These are phyloP conservation scores for Beauveria varroae DNA, from an alignment of 2,329 filamentous ascomycete genomes.

Conservation along the genomic window DNA sequence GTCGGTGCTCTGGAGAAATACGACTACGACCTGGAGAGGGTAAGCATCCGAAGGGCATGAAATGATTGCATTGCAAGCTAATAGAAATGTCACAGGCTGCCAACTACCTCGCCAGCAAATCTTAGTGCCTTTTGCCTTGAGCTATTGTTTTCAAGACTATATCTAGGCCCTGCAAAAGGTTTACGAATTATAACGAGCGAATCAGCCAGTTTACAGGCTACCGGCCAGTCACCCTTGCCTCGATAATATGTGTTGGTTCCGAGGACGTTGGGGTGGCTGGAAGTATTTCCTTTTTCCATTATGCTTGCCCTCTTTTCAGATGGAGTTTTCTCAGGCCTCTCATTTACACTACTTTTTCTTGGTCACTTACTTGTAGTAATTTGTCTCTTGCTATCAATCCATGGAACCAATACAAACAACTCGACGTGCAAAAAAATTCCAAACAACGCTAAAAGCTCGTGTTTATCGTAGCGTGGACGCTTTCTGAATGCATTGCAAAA, in stretches of 20 bases:
- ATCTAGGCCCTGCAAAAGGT: background rate
- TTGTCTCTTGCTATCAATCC: background rate
- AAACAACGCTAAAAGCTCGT: background rate
- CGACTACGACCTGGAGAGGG: conserved; percentile 93
- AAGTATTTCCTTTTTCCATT: background rate
- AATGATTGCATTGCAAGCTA: background rate
- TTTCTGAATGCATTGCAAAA: background rate
- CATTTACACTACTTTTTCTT: background rate
- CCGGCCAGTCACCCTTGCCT: background rate
- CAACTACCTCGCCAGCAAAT: conserved; percentile 49
- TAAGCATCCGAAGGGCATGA: conserved; percentile 32
- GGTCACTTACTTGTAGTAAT: conserved; percentile 1
- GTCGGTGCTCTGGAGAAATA: conserved; percentile 82
- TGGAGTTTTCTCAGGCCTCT: conserved; percentile 3
- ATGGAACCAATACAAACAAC: background rate
- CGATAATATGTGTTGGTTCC: background rate
- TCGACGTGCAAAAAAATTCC: background rate
- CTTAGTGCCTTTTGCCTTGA: conserved; percentile 24
- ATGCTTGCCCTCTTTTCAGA: background rate
- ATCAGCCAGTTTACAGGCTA: background rate
- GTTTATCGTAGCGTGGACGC: background rate
- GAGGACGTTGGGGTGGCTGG: background rate
- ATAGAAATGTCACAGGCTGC: conserved; percentile 33
- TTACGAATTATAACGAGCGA: background rate
- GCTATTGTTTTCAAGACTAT: background rate